Evolutionary conservation across 2,329 filamentous ascomycete genomes (phyloP).

Genomic region (Periconia digitata): DNA sequence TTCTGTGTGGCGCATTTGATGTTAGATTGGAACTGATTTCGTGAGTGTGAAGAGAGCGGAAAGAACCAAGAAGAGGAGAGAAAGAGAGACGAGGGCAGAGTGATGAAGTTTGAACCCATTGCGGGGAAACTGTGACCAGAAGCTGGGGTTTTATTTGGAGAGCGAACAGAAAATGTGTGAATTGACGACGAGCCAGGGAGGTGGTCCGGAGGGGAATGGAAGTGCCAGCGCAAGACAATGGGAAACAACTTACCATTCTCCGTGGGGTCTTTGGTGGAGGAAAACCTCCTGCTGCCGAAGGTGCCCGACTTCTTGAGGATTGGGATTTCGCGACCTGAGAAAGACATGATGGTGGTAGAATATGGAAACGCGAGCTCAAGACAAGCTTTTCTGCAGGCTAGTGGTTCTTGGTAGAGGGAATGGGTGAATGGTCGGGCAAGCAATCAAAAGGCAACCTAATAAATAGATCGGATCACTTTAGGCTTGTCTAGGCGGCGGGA

Average conservation of each 20-base stretch:
- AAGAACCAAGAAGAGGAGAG: not conserved
- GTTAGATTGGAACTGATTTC: not conserved
- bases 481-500: not conserved
- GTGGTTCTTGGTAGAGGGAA: not conserved
- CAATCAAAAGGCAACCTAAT: no score
- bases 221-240: conserved; percentile 10
- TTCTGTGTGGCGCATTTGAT: conserved; percentile 55
- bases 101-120: not conserved
- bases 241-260: conserved; percentile 36
- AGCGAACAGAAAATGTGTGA: no score
- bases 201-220: no score
- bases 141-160: no score
- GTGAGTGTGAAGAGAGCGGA: no score
- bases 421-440: not conserved
- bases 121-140: not conserved
- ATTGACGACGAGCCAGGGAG: no score
- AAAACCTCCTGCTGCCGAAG: conserved; percentile 37
- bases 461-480: no score
- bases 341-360: conserved; percentile 30
- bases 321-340: conserved; percentile 37
- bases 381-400: conserved; percentile 7
- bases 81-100: not conserved
- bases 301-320: conserved; percentile 28
- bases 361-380: not conserved
- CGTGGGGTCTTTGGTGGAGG: conserved; percentile 37